Base-by-base conservation (phyloP, 2,329 filamentous ascomycete genomes). In the Xylaria sp. region DNA sequence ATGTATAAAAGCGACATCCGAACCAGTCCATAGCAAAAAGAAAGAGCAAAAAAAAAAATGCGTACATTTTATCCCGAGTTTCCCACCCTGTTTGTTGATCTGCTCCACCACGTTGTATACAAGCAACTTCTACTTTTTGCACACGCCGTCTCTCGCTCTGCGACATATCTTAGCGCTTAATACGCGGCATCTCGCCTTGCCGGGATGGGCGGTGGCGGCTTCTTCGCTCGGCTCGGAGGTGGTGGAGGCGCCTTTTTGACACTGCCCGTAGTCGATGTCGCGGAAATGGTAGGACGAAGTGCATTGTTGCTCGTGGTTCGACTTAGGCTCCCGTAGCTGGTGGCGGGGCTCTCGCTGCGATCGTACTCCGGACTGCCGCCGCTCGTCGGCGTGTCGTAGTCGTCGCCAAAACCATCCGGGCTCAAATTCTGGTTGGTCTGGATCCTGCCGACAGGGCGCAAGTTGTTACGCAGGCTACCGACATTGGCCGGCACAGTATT, bases 291-390 rank as follows among this genome's bases (percentile, higher is more conserved):
- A 42, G 75, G 56, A 23, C 74, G 71, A 51, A 68, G 75, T 44
- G 73, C 76, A 17, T 60, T 77, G 66, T 80, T 80, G 71, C 81
- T 83, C 10, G 82, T 78, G 63, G 80, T 86, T 54, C 83, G 80
- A 71, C 81, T 87, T 54, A 87, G 74, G 75, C 86, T 88, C 67
- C 84, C 85, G 65, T 86, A 83, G 76, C 86, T 88, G 0, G 86
- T 88, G 2, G 86, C 84, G 0, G 87, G 86, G 72, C 86, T 88
- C 65, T 85, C 80, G 73, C 84, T 85, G 63, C 84, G 83, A 54
- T 86, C 83, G 23, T 83, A 85, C 63, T 86, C 83, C 0, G 85
- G 84, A 42, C 85, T 87, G 46, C 82, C 84, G 69, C 84, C 84
- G 69, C 83, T 84, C 71, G 84, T 86, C 7, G 79, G 78, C 10